Base-by-base conservation (phyloP, 176 grass and related monocot genomes). In the Bothriochloa decipiens region DNA sequence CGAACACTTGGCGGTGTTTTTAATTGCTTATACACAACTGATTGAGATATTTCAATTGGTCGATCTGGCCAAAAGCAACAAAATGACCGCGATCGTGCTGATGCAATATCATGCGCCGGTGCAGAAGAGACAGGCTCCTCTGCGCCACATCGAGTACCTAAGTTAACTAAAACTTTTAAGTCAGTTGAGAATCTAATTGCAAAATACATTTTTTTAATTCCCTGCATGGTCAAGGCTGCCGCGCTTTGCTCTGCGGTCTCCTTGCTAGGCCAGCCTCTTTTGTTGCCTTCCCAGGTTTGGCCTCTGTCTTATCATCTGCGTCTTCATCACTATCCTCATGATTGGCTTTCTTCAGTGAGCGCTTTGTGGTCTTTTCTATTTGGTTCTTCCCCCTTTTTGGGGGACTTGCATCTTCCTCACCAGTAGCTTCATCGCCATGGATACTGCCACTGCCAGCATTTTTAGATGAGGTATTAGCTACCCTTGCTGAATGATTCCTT, bases 201-300 rank as follows among this genome's bases (percentile, higher is more conserved):
- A 61, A 53, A 74, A 29, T 9, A 53, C 5, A 23, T 39, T 37
- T 11, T 11, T 39, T 15, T 8, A 35, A 33, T 10, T 6, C 28
- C 17, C 6, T 55, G 22, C 22, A 4, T 22, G 11, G 5, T 37
- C 9, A 76, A 26, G 22, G 4, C 15, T 32, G 63, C 23, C 36
- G 74, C 36, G 74, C 65, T 66, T 85, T 85, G 25, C 83, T 78
- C 70, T 65, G 36, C 9, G 83, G 65, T 64, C 74, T 77, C 83
- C 55, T 78, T 45, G 64, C 63, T 15, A 33, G 63, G 7, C 2
- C 63, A 15, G 17, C 36, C 50, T 61, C 53, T 3, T 13, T 7
- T 70, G 80, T 17, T 73, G 55, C 60, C 36, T 61, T 61, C 52
- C 68, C 15, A 61, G 17, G 17, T 62, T 82, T 58, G 22, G 36